A percentile compares a stretch with the other conserved stretches of the same genome.
phyloP scores from a whole-genome alignment of 345 rosid genomes.

The Arabis alpina region DNA sequence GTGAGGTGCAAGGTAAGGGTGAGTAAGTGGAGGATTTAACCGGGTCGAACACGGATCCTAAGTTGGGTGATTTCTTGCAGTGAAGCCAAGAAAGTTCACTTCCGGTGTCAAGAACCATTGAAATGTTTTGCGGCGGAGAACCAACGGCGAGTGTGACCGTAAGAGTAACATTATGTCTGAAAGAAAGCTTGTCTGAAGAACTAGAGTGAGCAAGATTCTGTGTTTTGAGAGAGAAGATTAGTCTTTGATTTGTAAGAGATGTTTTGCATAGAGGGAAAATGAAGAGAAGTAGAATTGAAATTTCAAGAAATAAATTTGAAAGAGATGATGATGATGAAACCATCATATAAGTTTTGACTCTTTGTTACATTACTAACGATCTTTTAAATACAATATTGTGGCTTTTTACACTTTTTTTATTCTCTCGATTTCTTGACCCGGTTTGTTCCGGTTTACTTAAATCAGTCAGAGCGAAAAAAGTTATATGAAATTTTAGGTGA shows the following conservation, averaged over 20 bases:
- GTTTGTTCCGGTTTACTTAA: conserved; percentile 29
- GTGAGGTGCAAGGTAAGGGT: conserved; percentile 52
- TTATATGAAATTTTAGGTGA: conserved; percentile 21
- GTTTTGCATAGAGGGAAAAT: conserved; percentile 25
- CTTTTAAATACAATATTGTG: conserved; percentile 39
- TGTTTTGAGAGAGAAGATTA: conserved; percentile 58
- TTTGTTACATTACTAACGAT: conserved; percentile 36
- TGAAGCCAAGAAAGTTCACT: conserved; percentile 89
- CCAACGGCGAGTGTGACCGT: conserved; percentile 69
- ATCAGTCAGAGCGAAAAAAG: background rate
- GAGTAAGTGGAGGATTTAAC: conserved; percentile 53
- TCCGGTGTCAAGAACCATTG: conserved; percentile 88
- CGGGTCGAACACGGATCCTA: conserved; percentile 56
- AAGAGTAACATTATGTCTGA: conserved; percentile 69
- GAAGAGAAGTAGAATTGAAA: conserved; percentile 42
- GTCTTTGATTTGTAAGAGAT: conserved; percentile 45
- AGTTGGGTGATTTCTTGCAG: conserved; percentile 54
- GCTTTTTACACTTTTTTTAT: background rate
- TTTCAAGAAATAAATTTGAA: conserved; percentile 29
- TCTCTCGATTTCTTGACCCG: conserved; percentile 16
- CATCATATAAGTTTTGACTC: conserved; percentile 31
- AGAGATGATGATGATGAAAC: conserved; percentile 36
- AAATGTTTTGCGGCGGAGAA: conserved; percentile 65
- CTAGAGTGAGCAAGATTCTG: conserved; percentile 63
- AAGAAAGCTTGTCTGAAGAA: conserved; percentile 52